Evolutionary conservation across 2,329 filamentous ascomycete genomes (phyloP), one percentile per base, ranked within the genome.

Genomic region (Pestalotiopsis sp.): DNA sequence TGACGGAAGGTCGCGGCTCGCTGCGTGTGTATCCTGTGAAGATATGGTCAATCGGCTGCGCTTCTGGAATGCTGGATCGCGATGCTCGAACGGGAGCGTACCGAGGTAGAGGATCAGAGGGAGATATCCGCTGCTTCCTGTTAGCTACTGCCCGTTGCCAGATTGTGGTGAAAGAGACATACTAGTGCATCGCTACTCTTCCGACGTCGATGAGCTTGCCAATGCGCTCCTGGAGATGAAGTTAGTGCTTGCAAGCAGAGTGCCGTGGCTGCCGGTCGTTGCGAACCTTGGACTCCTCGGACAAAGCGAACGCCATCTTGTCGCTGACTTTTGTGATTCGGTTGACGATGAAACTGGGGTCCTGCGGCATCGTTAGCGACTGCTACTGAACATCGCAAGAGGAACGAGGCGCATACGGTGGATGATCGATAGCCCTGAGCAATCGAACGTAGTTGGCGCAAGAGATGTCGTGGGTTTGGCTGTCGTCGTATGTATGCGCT

Each of bases 51-150:
- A 39, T 49, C 23, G 14, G 13, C 20, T 52, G 25, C 13, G 39
- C 14, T 23, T n/a, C 5, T 36, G 7, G 38, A 23, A 20, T 27
- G 4, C 27, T 11, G 25, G 57, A 66, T 71, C 66, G 57, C 12
- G 57, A 9, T 27, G 57, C 23, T 27, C 23, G 6, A 23, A 17
- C 7, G 12, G 20, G 23, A 38, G 69, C 83, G 77, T 91, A 96
- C 93, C 96, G 77, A 99, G 92, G 83, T 98, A 99, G 82, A 99
- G 88, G 80, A 99, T 97, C 82, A 99, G 83, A 76, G 96, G 96
- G 69, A 99, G 90, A 83, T 98, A 99, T 81, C 96, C 96, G 87
- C 94, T 97, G 76, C 66, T 66, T 59, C 38, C 66, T 64, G 77
- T 87, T 73, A 86, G 82, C 72, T 70, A 60, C 7, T 5, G 31